Conservation (phyloP, 2,329 filamentous ascomycete genomes). For the Alternaria sp. region DNA sequence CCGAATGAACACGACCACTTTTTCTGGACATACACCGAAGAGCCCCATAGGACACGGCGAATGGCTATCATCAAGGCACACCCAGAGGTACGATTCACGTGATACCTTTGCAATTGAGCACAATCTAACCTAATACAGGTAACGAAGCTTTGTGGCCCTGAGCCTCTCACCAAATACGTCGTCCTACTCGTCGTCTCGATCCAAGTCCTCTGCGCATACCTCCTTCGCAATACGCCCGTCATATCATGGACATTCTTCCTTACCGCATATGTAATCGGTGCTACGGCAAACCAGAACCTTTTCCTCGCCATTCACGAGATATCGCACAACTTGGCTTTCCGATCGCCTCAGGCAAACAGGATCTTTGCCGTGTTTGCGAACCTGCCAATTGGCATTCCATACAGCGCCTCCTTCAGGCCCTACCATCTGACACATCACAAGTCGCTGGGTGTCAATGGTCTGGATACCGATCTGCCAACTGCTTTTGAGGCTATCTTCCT, state of each 20-base stretch:
- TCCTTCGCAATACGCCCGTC: constrained; percentile 78
- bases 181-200: constrained; percentile 83
- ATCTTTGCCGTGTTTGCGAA: constrained; percentile 93
- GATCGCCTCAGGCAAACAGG: constrained; percentile 78
- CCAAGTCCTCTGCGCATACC: constrained; percentile 78
- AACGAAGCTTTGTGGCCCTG: constrained; percentile 94
- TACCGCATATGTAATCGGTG: constrained; percentile 88
- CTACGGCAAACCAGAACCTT: constrained; percentile 96
- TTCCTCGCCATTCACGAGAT: constrained; percentile 99
- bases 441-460: constrained; percentile 91
- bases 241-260: constrained; percentile 85
- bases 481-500: constrained; percentile 89
- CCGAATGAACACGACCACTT: constrained; percentile 65
- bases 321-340: constrained; percentile 95
- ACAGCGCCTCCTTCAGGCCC: constrained; percentile 94
- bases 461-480: constrained; percentile 95
- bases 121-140: constrained; percentile 65
- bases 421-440: constrained; percentile 99
- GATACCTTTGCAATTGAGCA: not conserved
- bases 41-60: constrained; percentile 89
- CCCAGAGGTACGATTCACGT: constrained; percentile 72
- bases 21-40: constrained; percentile 99
- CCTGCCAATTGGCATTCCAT: constrained; percentile 92
- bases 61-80: constrained; percentile 98
- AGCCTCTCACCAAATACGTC: constrained; percentile 93